Evolutionary conservation across 768 basidiomycete genomes (phyloP), one percentile per base, ranked within the genome.

Genomic region (Lactarius psammicola): DNA sequence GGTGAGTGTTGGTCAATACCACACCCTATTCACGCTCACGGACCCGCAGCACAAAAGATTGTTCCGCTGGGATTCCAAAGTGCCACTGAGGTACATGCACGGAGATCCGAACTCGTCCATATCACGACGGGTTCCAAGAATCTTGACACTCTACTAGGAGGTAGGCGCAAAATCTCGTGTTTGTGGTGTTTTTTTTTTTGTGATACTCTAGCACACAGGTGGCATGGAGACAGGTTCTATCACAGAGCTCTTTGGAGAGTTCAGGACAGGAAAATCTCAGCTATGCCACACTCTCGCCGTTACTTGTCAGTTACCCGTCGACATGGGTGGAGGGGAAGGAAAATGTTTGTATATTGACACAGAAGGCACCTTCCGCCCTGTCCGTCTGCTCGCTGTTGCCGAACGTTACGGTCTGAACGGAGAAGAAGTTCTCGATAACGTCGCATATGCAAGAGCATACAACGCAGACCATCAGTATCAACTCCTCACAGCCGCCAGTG

Each of bases 331-430:
- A 18, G 97, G 97, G 15, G 97, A 99, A 78, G 97, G 97, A 44
- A 99, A 99, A 78, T 98, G 96, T 74, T 80, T 99, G 54, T 99
- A 97, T 77, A 98, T 99, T 77, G 97, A 99, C 76, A 98, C 97
- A 0, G 97, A 99, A 74, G 96, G 96, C 31, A 99, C 97, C 10
- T 99, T 99, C 81, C 94, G 97, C 71, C 97, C 97, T 26, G 92
- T 92, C 49, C 90, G 97, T 61, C 81, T 98, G 54, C 84, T 98
- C 42, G 94, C 96, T 0, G 93, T 95, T 13, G 96, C 97, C 3
- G 95, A 97, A 78, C 83, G 97, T 59, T 95, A 89, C 74, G 97
- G 97, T n/a, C 80, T 99, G 70, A 96, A 94, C 70, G 95, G 95
- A 56, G 96, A 99, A 76, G 96, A 98, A 76, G 97, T 98, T 0